phyloP scores from a whole-genome alignment of 116 monocot genomes.

The Papilionanthe hybrid region DNA sequence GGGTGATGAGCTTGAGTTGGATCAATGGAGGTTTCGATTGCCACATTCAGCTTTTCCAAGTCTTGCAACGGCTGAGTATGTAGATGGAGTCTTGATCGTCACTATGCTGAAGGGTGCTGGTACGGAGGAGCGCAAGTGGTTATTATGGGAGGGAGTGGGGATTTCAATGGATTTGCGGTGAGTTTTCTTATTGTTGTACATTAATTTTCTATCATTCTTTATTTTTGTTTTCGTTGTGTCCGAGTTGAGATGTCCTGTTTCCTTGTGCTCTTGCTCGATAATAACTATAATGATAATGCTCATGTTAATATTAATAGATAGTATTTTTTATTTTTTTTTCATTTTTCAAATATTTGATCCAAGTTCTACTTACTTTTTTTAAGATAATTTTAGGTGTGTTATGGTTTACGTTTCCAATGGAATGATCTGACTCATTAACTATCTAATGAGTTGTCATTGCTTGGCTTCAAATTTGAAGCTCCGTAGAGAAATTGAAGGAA shows the following conservation, averaged over 20 bases:
- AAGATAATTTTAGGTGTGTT: too few relatives aligned
- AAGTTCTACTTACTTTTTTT: too few relatives aligned
- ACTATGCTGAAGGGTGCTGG: constrained; percentile 46
- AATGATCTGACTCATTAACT: too few relatives aligned
- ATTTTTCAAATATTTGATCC: too few relatives aligned
- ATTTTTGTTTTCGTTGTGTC: neutral
- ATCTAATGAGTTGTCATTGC: too few relatives aligned
- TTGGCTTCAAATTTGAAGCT: too few relatives aligned
- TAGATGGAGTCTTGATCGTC: constrained; percentile 50
- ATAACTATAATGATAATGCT: neutral
- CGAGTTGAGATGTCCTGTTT: neutral
- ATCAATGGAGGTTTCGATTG: constrained; percentile 69
- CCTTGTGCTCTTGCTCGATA: neutral
- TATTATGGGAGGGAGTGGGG: neutral
- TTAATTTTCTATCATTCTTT: constrained; percentile 7
- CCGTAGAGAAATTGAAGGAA: too few relatives aligned
- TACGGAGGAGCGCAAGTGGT: too few relatives aligned
- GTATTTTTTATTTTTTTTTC: too few relatives aligned
- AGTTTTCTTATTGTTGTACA: constrained; percentile 46
- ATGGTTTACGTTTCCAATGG: too few relatives aligned
- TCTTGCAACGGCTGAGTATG: constrained; percentile 48
- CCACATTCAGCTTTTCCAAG: constrained; percentile 47
- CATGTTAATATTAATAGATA: too few relatives aligned
- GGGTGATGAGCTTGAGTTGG: constrained; percentile 45
- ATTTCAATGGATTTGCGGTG: constrained; percentile 8